Conservation (phyloP, 768 basidiomycete genomes). For the Clavaria fumosa region DNA sequence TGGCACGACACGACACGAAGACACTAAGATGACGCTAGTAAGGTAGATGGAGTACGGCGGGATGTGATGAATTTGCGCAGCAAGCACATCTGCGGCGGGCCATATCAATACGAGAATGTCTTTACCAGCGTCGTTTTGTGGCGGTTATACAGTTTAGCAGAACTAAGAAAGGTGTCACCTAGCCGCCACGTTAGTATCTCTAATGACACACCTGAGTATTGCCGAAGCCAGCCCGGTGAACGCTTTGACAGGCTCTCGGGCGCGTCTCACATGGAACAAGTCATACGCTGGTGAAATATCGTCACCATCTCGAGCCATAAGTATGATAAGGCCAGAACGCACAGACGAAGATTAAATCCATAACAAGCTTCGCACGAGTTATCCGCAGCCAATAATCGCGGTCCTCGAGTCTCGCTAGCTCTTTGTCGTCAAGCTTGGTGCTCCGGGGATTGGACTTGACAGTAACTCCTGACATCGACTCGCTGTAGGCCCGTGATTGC, state of each 20-base stretch:
- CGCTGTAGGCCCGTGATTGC: constrained; percentile 54
- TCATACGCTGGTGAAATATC: constrained; percentile 44
- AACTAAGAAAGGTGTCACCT: constrained; percentile 23
- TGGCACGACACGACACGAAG: neutral
- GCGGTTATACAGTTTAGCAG: constrained; percentile 60
- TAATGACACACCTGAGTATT: constrained; percentile 44
- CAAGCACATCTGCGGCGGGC: constrained; percentile 4
- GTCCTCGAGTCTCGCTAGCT: constrained; percentile 47
- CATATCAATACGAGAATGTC: constrained; percentile 7
- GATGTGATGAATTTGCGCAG: too few species aligned
- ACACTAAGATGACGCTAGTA: neutral
- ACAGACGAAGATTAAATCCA: constrained; percentile 88
- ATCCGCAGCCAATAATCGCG: constrained; percentile 68
- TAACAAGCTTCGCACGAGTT: constrained; percentile 52
- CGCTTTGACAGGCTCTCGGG: constrained; percentile 43
- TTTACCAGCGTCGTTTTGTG: constrained; percentile 51
- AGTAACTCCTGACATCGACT: constrained; percentile 58
- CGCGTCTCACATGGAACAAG: constrained; percentile 54
- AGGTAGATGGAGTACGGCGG: neutral
- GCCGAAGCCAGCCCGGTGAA: constrained; percentile 55
- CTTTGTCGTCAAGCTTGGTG: constrained; percentile 50
- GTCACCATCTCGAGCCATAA: constrained; percentile 8
- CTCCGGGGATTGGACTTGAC: constrained; percentile 49
- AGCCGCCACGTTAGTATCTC: neutral
- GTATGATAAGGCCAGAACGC: constrained; percentile 13